These are phyloP conservation scores for Rugiboletus extremiorientalis DNA, from an alignment of 1,284 basidiomycete genomes.

Conservation along the genomic window DNA sequence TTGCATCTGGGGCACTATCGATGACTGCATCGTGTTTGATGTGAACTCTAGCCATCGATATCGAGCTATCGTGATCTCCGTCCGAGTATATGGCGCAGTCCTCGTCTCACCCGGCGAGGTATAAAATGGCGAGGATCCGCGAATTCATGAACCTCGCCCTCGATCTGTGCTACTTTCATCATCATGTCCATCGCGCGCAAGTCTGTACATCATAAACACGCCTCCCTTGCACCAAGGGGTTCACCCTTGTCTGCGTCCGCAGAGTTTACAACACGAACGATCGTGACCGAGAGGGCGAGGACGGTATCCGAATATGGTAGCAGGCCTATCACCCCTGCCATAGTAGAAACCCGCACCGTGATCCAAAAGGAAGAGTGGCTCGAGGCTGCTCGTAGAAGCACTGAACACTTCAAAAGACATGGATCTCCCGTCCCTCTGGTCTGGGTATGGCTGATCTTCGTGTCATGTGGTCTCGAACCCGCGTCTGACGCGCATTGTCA, in stretches of 20 bases:
- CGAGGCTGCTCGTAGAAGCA: slow-evolving; percentile 28
- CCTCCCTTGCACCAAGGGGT: background rate
- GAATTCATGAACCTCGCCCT: background rate
- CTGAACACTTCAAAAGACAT: slow-evolving; percentile 29
- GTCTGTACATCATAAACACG: slow-evolving; percentile 1
- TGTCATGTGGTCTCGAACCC: background rate
- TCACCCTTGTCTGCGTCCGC: slow-evolving; percentile 13
- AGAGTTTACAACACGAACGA: slow-evolving; percentile 4
- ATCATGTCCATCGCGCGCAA: slow-evolving; percentile 23
- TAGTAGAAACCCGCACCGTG: slow-evolving; percentile 11
- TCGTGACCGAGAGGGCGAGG: slow-evolving; percentile 17
- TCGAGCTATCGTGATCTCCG: background rate
- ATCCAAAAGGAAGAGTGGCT: slow-evolving; percentile 32
- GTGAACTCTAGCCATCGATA: slow-evolving; percentile 1
- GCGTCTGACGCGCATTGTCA: background rate
- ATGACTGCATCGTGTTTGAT: slow-evolving; percentile 25
- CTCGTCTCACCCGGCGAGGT: background rate
- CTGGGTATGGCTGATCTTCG: slow-evolving; percentile 19
- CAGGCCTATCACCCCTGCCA: slow-evolving; percentile 18
- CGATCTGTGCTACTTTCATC: background rate
- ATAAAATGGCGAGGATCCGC: slow-evolving; percentile 17
- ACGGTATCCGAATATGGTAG: slow-evolving; percentile 20
- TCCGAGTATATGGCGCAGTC: too few species aligned
- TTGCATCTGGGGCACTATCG: too few species aligned
- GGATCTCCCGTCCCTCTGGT: slow-evolving; percentile 33